A percentile compares a stretch with the other conserved stretches of the same genome.
Conservation (phyloP, 768 basidiomycete genomes). For the Suillus luteus region DNA sequence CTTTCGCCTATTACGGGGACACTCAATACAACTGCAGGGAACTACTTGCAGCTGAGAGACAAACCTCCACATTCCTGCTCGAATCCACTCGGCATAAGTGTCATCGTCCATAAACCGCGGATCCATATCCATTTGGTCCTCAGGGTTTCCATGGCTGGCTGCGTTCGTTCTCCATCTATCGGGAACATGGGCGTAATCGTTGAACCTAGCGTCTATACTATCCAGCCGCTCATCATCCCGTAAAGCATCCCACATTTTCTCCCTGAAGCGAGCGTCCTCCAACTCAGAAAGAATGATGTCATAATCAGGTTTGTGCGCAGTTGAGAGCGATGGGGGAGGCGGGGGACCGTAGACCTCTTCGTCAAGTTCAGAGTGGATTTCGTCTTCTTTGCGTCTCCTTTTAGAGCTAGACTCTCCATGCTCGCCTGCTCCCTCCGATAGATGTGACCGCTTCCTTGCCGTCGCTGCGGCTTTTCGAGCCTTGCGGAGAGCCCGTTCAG, state of each 20-base stretch:
- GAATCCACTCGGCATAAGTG: constrained; percentile 85
- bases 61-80: constrained; percentile 83
- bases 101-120: constrained; percentile 73
- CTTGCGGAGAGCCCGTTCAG: constrained; percentile 40
- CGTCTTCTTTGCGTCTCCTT: constrained; percentile 12
- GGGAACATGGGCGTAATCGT: constrained; percentile 72
- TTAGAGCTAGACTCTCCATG: constrained; percentile 15
- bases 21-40: constrained; percentile 14
- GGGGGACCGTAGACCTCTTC: constrained; percentile 30
- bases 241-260: constrained; percentile 72
- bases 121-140: constrained; percentile 40
- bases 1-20: constrained; percentile 49
- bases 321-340: constrained; percentile 24
- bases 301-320: constrained; percentile 41
- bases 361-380: constrained; percentile 4
- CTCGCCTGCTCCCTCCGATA: constrained; percentile 15
- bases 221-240: constrained; percentile 74
- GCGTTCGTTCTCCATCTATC: constrained; percentile 55
- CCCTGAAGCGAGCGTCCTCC: constrained; percentile 68
- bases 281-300: constrained; percentile 53
- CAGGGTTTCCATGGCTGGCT: constrained; percentile 34
- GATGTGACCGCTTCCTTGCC: constrained; percentile 40
- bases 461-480: constrained; percentile 54
- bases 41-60: constrained; percentile 24
- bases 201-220: constrained; percentile 60